Conservation (phyloP, 2,329 filamentous ascomycete species). For the Neoscytalidium dimidiatum region DNA sequence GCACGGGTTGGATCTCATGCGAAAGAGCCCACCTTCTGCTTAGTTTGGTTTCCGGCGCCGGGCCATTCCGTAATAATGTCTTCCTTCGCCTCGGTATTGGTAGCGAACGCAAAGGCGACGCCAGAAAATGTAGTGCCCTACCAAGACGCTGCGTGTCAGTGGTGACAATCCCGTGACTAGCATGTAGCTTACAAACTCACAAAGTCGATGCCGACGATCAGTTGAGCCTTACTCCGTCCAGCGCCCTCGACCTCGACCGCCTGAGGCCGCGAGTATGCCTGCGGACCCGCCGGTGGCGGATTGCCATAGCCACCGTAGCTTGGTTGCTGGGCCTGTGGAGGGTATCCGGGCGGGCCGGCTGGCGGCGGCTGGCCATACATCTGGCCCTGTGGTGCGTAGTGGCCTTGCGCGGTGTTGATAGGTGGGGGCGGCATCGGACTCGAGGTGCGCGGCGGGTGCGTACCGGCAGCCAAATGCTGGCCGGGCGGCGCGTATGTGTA, state of each 20-base stretch:
- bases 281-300: slow-evolving; percentile 33
- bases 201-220: slow-evolving; percentile 99
- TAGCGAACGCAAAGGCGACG: slow-evolving; percentile 89
- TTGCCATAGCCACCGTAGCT: slow-evolving; percentile 33
- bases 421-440: slow-evolving; percentile 57
- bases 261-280: slow-evolving; percentile 36
- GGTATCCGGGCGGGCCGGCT: slow-evolving; percentile 39
- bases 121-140: slow-evolving; percentile 97
- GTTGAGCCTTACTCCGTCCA: slow-evolving; percentile 88
- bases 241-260: slow-evolving; percentile 78
- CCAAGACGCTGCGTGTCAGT: slow-evolving; percentile 10
- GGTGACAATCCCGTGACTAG: slow-evolving; percentile 18
- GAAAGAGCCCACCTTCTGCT: slow-evolving; percentile 78
- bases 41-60: slow-evolving; percentile 93
- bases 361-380: slow-evolving; percentile 41
- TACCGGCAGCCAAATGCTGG: slow-evolving; percentile 37
- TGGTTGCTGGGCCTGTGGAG: slow-evolving; percentile 33
- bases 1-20: neutral
- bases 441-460: slow-evolving; percentile 41
- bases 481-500: slow-evolving; percentile 57
- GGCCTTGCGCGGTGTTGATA: slow-evolving; percentile 55
- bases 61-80: slow-evolving; percentile 99
- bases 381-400: slow-evolving; percentile 51
- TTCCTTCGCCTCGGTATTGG: slow-evolving; percentile 95
- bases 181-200: slow-evolving; percentile 54